Percentiles rank a stretch among this genome's conserved stretches.
Evolutionary conservation across 306 rosid species (phyloP).

Genomic region (Vigna mungo): DNA sequence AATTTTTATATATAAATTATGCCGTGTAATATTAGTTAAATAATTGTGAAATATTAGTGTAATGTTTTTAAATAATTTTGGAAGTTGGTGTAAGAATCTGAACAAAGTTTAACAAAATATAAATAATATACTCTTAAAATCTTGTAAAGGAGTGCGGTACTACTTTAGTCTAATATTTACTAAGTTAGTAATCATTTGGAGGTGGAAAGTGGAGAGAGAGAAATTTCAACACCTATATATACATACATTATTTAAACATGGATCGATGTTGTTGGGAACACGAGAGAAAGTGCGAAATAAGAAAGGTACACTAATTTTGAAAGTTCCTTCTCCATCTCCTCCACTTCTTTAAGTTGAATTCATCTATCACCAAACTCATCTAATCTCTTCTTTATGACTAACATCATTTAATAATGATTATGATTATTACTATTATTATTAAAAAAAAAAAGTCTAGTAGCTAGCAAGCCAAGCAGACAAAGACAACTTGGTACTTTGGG

Average conservation of each 20-base stretch:
- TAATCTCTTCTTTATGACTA: background rate
- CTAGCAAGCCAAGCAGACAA: slow-evolving; percentile 6
- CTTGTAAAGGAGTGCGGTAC: too few relatives aligned
- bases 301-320: background rate
- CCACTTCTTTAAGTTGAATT: background rate
- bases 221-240: background rate
- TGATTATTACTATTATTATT: background rate
- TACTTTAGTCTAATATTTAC: background rate
- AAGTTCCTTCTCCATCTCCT: slow-evolving; percentile 10
- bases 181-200: background rate
- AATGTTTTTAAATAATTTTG: too few relatives aligned
- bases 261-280: background rate
- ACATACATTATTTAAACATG: slow-evolving; percentile 5
- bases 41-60: too few relatives aligned
- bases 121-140: too few relatives aligned
- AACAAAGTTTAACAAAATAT: too few relatives aligned
- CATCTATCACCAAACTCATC: background rate
- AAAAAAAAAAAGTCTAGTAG: background rate
- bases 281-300: background rate
- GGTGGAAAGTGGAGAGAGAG: background rate
- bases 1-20: too few relatives aligned
- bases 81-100: too few relatives aligned
- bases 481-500: background rate
- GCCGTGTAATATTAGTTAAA: too few relatives aligned
- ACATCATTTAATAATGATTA: too few relatives aligned